Evolutionary conservation across 176 grass and related monocot species (phyloP).

Genomic region (Alopecurus myosuroides): DNA sequence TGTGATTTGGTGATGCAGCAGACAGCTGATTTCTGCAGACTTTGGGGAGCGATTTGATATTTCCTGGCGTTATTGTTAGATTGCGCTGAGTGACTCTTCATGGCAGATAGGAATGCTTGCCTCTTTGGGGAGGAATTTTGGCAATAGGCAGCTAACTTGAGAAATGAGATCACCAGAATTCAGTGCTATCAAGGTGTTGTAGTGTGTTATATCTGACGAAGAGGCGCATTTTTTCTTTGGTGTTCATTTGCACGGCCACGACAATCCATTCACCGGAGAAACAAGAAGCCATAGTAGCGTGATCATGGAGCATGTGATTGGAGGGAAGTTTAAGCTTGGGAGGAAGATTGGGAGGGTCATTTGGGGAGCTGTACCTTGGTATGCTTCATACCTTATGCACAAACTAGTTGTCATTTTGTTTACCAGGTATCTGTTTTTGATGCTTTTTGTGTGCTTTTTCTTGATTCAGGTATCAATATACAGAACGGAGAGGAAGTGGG

Average conservation of each 20-base stretch:
- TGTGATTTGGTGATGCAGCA: neutral
- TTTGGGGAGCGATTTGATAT: neutral
- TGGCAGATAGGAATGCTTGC: constrained; percentile 6
- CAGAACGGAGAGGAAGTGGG: constrained; percentile 85
- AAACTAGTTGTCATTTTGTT: neutral
- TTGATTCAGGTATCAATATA: constrained; percentile 64
- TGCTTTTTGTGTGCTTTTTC: neutral
- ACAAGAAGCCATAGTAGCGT: neutral
- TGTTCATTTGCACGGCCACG: neutral
- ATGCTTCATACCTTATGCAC: neutral
- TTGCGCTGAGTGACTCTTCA: neutral
- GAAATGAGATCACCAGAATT: neutral
- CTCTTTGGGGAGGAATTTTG: neutral
- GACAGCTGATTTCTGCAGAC: neutral
- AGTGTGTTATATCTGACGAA: neutral
- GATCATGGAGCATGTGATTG: constrained; percentile 75
- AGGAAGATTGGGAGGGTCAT: constrained; percentile 89
- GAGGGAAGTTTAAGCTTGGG: constrained; percentile 75
- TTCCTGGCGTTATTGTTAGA: neutral
- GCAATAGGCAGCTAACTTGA: neutral
- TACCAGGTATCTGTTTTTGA: neutral
- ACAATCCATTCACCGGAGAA: neutral
- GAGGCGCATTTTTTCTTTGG: neutral
- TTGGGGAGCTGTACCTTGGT: constrained; percentile 83
- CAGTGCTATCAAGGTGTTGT: neutral